Evolutionary conservation across 345 rosid species (phyloP).

Genomic region (Camelina hispida): DNA sequence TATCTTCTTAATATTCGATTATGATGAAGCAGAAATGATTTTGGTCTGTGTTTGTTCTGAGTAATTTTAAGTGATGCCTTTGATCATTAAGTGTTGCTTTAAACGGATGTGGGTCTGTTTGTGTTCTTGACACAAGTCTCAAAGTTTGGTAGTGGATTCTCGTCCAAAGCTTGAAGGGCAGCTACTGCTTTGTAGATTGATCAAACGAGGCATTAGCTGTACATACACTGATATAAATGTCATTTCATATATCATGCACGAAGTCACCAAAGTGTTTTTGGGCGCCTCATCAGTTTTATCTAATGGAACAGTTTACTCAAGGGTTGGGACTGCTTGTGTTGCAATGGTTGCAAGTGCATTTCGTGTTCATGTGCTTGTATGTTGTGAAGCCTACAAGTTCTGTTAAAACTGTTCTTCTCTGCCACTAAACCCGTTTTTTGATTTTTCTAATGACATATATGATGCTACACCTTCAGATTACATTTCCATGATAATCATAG

Average conservation of each 20-base stretch:
- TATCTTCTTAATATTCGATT: too few species aligned
- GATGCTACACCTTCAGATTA: constrained; percentile 95
- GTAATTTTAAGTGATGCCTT: too few species aligned
- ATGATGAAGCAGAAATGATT: too few species aligned
- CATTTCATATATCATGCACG: constrained; percentile 91
- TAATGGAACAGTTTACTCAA: constrained; percentile 94
- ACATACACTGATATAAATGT: constrained; percentile 92
- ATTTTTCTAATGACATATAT: constrained; percentile 57
- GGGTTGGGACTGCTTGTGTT: constrained; percentile 94
- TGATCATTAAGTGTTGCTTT: too few species aligned
- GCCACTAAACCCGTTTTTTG: constrained; percentile 25
- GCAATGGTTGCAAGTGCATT: constrained; percentile 97
- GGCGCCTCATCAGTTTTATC: constrained; percentile 96
- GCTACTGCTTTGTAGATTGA: constrained; percentile 81
- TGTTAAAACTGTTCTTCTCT: constrained; percentile 20
- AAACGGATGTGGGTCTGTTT: too few species aligned
- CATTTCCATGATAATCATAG: constrained; percentile 87
- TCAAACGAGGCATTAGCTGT: constrained; percentile 76
- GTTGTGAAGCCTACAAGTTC: constrained; percentile 92
- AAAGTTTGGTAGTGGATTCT: constrained; percentile 75
- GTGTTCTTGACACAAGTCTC: too few species aligned
- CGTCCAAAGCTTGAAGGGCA: constrained; percentile 96
- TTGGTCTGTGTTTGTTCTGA: too few species aligned
- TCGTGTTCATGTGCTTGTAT: constrained; percentile 80
- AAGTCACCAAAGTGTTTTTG: constrained; percentile 87